Evolutionary conservation across 352 stramenopile species (phyloP).

Genomic region (Phytophthora fragariaefolia): DNA sequence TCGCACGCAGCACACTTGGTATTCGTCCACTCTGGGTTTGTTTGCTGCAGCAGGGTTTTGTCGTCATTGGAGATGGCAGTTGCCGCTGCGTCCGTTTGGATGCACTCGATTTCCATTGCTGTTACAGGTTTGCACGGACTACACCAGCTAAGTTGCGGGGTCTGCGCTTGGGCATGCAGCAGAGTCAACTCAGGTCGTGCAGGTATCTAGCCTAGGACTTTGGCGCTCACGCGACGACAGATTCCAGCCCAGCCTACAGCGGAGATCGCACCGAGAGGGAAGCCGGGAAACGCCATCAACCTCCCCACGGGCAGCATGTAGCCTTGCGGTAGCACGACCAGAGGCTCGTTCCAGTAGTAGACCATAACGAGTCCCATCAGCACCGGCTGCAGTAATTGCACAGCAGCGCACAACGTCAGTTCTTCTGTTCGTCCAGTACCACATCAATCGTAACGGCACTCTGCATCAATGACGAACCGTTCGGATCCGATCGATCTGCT

Average conservation of each 20-base stretch:
- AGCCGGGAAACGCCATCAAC: constrained; percentile 77
- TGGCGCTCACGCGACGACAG: constrained; percentile 75
- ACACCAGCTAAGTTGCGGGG: constrained; percentile 3
- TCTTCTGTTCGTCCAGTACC: not conserved
- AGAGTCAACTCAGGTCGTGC: constrained; percentile 5
- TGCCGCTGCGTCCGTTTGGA: constrained; percentile 6
- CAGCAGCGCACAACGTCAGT: constrained; percentile 1
- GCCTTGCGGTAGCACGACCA: constrained; percentile 74
- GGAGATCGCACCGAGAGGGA: constrained; percentile 76
- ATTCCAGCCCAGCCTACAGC: constrained; percentile 79
- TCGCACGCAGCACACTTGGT: constrained; percentile 44
- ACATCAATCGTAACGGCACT: not conserved
- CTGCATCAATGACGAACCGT: constrained; percentile 66
- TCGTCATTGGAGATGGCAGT: not conserved
- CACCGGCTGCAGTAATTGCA: constrained; percentile 47
- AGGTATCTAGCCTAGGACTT: constrained; percentile 59
- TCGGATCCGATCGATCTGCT: constrained; percentile 73
- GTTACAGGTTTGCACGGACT: constrained; percentile 22
- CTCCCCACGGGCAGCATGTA: constrained; percentile 83
- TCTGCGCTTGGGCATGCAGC: not conserved
- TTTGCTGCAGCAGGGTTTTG: not conserved
- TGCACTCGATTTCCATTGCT: constrained; percentile 20
- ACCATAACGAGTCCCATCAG: constrained; percentile 59
- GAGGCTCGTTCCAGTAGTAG: constrained; percentile 82
- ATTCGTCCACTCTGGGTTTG: constrained; percentile 1